Base-by-base conservation (phyloP, 2,329 filamentous ascomycete species). In the Pseudogymnoascus sp. region DNA sequence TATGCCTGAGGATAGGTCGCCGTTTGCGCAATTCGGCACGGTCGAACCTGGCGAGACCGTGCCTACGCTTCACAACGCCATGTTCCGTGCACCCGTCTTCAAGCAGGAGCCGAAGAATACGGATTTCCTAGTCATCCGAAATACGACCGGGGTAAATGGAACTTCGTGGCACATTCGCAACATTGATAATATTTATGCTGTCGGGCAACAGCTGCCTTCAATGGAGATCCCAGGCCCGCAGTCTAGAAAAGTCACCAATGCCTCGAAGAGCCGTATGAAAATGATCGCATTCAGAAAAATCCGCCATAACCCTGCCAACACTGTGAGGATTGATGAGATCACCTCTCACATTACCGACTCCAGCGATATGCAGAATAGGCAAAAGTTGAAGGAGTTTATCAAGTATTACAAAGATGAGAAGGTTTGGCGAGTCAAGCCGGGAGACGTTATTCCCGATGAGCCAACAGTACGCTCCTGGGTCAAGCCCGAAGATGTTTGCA, bases 321-420 rank as follows among this genome's bases (percentile, higher is more conserved):
- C 85, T 49, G 83, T 92, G 23, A 87, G 87, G 21, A 84, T 96
- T 14, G 85, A 84, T n/a, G 90, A 93, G 69, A 89, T 99, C 38
- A 97, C 92, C 2, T 89, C 86, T 49, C 94, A 99, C 73, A 91
- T 97, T 65, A 90, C 91, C 6, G 93, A 94, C 39, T 94, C 92
- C 5, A 94, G 91, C 19, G 93, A 97, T 72, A 92, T 94, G 62
- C 93, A 97, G 72, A 97, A 97, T 69, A 85, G 94, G 35, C 92
- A 96, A 71, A 97, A 97, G 75, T 87, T 99, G 77, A 94, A 97
- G 71, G 94, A 99, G 69, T 97, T 99, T 73, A 86, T 99, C 68
- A 83, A 86, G 59, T 97, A 97, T 72, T 89, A 94, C 70, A 92
- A 95, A 71, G 89, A 92, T 16, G 83, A 87, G 61, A 92, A 92